Base-by-base conservation (phyloP, 1,284 basidiomycete genomes). In the Sanguinoderma infundibulare region DNA sequence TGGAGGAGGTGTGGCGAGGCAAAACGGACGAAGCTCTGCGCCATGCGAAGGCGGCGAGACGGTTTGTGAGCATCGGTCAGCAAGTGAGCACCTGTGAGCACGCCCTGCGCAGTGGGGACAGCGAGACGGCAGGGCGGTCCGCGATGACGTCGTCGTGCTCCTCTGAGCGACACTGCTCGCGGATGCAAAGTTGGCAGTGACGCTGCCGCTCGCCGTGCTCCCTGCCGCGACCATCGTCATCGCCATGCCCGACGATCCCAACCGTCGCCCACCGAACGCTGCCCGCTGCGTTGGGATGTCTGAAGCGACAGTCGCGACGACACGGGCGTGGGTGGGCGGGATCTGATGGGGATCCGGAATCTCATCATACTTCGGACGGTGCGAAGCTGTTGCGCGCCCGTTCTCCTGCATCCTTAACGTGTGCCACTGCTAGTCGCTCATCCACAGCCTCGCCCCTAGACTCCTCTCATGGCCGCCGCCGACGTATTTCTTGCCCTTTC, bases 401-500 rank as follows among this genome's bases (percentile, higher is more conserved):
- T 15, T n/a, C 57, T 10, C 32, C 20, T 22, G 15, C 49, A 14
- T 40, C 36, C 7, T 28, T 26, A 9, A 10, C 10, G 5, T 14
- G 26, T 15, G 15, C 15, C 46, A 46, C 24, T 55, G 54, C 57
- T 58, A 56, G 55, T 57, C 60, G 42, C 47, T 53, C 60, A 55
- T n/a, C 61, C 59, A 44, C 10, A 9, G 61, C 61, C 61, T 53
- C 56, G n/a, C 9, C 30, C 6, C 26, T 46, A 9, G 9, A 34
- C 17, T 5, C 50, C 34, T 39, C 51, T 17, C 52, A 22, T 34
- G 12, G 12, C 32, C 20, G 42, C 39, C 17, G 9, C 35, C 9
- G 28, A 7, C 34, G 44, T 53, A 26, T 59, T 38, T 22, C 73
- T 74, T 0, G 72, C 73, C 39, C 73, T 20, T 74, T 62, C 24